phyloP scores from a whole-genome alignment of 768 basidiomycete genomes.

The Suillus clintonianus region DNA sequence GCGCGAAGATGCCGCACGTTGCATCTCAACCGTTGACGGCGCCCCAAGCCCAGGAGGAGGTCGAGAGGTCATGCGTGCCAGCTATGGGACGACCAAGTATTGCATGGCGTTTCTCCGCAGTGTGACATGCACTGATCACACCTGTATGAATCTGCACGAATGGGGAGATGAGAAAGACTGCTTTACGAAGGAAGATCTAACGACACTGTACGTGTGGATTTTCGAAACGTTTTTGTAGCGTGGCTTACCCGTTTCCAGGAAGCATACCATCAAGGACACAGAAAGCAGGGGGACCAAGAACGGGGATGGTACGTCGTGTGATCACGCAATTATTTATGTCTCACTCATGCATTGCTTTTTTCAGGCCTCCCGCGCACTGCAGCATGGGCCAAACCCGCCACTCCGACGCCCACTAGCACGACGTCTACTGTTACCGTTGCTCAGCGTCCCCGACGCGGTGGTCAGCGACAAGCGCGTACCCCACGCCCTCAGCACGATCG shows the following conservation, averaged over 20 bases:
- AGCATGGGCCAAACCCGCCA: constrained; percentile 58
- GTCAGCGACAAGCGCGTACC: constrained; percentile 50
- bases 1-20: constrained; percentile 91
- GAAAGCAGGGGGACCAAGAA: constrained; percentile 68
- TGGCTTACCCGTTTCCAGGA: constrained; percentile 45
- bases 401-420: constrained; percentile 16
- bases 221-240: constrained; percentile 5
- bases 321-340: constrained; percentile 20
- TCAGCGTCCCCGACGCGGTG: constrained; percentile 46
- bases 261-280: constrained; percentile 91
- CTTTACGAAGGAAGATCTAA: constrained; percentile 94
- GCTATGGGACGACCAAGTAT: constrained; percentile 96
- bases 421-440: constrained; percentile 22
- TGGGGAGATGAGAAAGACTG: constrained; percentile 99
- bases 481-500: constrained; percentile 44
- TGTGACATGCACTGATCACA: constrained; percentile 79
- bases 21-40: constrained; percentile 92
- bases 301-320: constrained; percentile 47
- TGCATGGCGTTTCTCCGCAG: constrained; percentile 95
- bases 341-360: neutral
- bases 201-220: constrained; percentile 69
- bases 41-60: constrained; percentile 88
- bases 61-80: constrained; percentile 87
- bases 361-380: constrained; percentile 66
- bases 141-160: constrained; percentile 94